Percentiles rank a stretch among this genome's conserved stretches.
Evolutionary conservation across 768 basidiomycete genomes (phyloP).

Genomic region (Flagelloscypha sp.): DNA sequence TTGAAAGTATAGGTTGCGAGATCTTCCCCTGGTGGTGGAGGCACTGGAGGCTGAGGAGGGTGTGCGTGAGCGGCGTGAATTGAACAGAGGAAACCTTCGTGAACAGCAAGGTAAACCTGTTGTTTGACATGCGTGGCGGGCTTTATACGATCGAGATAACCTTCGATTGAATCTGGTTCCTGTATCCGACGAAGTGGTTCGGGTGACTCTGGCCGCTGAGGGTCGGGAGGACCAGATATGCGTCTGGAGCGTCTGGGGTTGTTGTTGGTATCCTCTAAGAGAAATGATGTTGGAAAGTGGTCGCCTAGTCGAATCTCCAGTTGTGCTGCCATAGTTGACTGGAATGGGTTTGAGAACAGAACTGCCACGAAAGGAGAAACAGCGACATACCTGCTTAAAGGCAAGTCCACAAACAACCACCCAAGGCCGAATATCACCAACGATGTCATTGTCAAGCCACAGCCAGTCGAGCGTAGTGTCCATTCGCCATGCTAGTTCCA

Average conservation of each 20-base stretch:
- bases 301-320: constrained; percentile 71
- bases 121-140: constrained; percentile 50
- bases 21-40: constrained; percentile 20
- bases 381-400: constrained; percentile 50
- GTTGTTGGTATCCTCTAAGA: constrained; percentile 22
- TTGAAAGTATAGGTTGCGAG: constrained; percentile 22
- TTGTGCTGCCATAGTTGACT: constrained; percentile 37
- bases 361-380: constrained; percentile 4
- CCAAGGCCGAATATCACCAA: constrained; percentile 58
- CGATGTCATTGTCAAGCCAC: constrained; percentile 60
- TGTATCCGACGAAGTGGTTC: constrained; percentile 41
- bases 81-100: constrained; percentile 67
- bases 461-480: constrained; percentile 81
- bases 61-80: constrained; percentile 42
- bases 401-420: constrained; percentile 70
- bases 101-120: constrained; percentile 59
- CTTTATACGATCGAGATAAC: constrained; percentile 70
- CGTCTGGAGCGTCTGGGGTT: constrained; percentile 2
- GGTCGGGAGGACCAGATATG: constrained; percentile 29
- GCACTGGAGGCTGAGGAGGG: constrained; percentile 59
- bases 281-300: constrained; percentile 50
- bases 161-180: constrained; percentile 81
- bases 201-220: too few species aligned
- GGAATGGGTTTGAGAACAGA: constrained; percentile 10
- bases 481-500: constrained; percentile 75